Conservation (phyloP, 2,329 filamentous ascomycete species). For the Pseudopyricularia javanii region DNA sequence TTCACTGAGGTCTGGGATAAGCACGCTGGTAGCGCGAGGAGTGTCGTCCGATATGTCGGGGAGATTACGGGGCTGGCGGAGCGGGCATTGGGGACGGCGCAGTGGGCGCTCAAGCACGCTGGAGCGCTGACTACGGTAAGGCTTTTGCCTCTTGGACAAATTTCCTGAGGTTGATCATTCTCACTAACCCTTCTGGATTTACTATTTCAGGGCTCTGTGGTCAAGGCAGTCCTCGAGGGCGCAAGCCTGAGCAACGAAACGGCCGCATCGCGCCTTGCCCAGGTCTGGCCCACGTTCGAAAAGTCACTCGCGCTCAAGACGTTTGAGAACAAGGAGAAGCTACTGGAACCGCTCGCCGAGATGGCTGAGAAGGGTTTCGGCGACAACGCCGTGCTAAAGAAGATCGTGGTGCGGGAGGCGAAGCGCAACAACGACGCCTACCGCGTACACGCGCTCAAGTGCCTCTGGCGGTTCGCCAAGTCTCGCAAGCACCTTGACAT, state of each 20-base stretch:
- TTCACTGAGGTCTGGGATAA: slow-evolving; percentile 82
- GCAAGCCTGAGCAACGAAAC: slow-evolving; percentile 46
- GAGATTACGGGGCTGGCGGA: slow-evolving; percentile 66
- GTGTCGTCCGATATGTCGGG: slow-evolving; percentile 69
- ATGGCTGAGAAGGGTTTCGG: slow-evolving; percentile 56
- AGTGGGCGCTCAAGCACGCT: slow-evolving; percentile 86
- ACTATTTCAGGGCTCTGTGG: slow-evolving; percentile 38
- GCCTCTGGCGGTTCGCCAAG: slow-evolving; percentile 61
- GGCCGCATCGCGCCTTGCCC: slow-evolving; percentile 43
- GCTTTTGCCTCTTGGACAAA: neutral
- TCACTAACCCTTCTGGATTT: neutral
- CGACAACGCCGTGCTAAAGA: slow-evolving; percentile 40
- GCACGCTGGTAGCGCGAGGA: slow-evolving; percentile 74
- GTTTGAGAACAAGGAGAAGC: slow-evolving; percentile 80
- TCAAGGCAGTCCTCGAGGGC: slow-evolving; percentile 50
- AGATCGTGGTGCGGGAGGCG: slow-evolving; percentile 74
- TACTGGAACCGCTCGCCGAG: slow-evolving; percentile 66
- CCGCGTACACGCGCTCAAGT: slow-evolving; percentile 59
- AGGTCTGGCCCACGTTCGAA: slow-evolving; percentile 74
- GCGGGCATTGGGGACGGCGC: slow-evolving; percentile 60
- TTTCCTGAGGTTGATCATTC: neutral
- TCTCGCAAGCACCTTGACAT: slow-evolving; percentile 63
- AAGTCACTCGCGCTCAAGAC: slow-evolving; percentile 78
- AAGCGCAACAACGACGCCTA: slow-evolving; percentile 86
- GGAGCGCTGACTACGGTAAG: slow-evolving; percentile 61